phyloP scores from a whole-genome alignment of 306 rosid genomes.

The Quercus berberidifolia region DNA sequence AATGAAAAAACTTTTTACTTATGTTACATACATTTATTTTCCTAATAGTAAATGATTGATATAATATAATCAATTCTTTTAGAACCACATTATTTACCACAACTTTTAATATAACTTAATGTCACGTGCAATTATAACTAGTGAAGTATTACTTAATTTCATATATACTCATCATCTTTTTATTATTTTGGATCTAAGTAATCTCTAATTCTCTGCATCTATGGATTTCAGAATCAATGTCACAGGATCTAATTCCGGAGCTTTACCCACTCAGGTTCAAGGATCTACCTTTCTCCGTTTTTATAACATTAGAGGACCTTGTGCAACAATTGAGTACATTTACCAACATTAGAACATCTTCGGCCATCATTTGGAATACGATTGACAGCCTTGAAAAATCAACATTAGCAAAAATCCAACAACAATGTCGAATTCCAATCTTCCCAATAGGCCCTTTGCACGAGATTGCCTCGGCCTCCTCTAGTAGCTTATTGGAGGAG shows the following conservation, averaged over 20 bases:
- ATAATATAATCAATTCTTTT: no score
- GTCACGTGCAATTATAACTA: no score
- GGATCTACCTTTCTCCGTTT: conserved; percentile 40
- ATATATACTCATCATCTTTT: no score
- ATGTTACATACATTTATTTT: no score
- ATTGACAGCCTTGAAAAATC: conserved; percentile 24
- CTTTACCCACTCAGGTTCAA: conserved; percentile 42
- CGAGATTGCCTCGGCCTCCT: conserved; percentile 15
- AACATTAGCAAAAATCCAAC: conserved; percentile 22
- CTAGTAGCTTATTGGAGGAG: conserved; percentile 19
- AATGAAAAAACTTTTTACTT: no score
- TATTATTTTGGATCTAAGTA: background rate
- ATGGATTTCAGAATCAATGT: conserved; percentile 19
- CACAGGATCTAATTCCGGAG: conserved; percentile 26
- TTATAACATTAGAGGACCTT: background rate
- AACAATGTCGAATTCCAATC: conserved; percentile 14
- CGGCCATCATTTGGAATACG: conserved; percentile 44
- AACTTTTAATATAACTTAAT: no score
- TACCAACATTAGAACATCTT: conserved; percentile 11
- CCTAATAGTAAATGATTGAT: no score
- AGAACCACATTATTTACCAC: no score
- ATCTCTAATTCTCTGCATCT: background rate
- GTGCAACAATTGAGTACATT: background rate
- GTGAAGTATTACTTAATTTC: no score
- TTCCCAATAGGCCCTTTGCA: conserved; percentile 52